Evolutionary conservation across 1,284 basidiomycete species (phyloP), one percentile per base, ranked within the genome.

Genomic region (Tilletia horrida): DNA sequence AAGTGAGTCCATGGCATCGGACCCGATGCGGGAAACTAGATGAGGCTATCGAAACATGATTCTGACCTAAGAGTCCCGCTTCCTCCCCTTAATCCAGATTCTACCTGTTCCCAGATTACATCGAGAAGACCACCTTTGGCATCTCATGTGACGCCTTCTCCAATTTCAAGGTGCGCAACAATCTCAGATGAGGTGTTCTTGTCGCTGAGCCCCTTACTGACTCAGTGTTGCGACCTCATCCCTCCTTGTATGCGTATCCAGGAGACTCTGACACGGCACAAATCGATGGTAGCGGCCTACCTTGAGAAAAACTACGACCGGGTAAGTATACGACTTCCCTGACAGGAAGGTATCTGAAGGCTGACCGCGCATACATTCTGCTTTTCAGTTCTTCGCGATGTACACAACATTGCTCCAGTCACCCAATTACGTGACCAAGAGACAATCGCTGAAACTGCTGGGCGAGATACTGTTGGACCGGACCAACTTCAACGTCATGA

Each of bases 401-500:
- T 97, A 95, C 85, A 92, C 91, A 29, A 89, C 89, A 18, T 88
- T 99, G 69, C 90, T 98, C 73, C 86, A 92, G 61, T 97, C 93
- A 23, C 87, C 86, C 76, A 98, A 98, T 85, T 98, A 98, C 81
- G 96, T 99, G 68, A 98, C 96, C n/a, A 97, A 97, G 83, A 91
- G 96, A 1, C 95, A 99, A 82, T 97, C 94, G 0, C 88, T 99
- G 79, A 99, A 99, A 84, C 87, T 98, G 1, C 88, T 99, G 1
- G 95, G 96, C 74, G 96, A 98, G 84, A 97, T 98, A 83, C 85
- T 98, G 1, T 88, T 99, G 61, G 96, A 98, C 83, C 88, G 95
- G 31, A 93, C 93, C 52, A 98, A 98, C 84, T 98, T 97, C 85
- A 91, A 87, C 76, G 91, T 97, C 80, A 99, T 99, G 95, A 97